Evolutionary conservation across 2,329 filamentous ascomycete genomes (phyloP).

Genomic region (Colletotrichum siamense): DNA sequence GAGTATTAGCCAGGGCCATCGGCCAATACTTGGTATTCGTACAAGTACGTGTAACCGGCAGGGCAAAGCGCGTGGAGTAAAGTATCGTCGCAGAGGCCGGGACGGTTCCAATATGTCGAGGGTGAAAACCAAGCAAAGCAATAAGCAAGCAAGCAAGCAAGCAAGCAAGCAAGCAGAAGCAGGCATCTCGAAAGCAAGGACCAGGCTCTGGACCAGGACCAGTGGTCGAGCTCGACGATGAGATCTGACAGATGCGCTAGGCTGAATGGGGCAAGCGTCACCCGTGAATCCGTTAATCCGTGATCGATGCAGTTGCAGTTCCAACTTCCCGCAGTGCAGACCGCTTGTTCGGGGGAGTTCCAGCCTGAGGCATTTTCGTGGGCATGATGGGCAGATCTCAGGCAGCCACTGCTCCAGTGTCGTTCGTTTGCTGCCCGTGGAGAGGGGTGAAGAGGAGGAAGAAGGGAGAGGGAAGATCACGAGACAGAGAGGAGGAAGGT

Average conservation of each 20-base stretch:
- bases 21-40: neutral
- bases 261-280: neutral
- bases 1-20: neutral
- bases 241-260: constrained; percentile 21
- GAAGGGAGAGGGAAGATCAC: neutral
- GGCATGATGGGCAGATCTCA: neutral
- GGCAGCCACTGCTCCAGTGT: neutral
- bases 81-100: constrained; percentile 6
- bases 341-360: neutral
- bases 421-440: neutral
- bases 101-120: neutral
- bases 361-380: neutral
- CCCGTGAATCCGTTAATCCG: neutral
- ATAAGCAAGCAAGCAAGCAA: neutral
- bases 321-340: neutral
- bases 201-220: neutral
- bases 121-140: neutral
- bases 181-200: neutral
- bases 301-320: neutral
- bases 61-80: neutral
- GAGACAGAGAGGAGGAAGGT: neutral
- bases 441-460: neutral
- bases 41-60: neutral
- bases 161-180: neutral
- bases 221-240: constrained; percentile 5